Conservation (phyloP, 345 rosid species). For the Cardamine occulta region DNA sequence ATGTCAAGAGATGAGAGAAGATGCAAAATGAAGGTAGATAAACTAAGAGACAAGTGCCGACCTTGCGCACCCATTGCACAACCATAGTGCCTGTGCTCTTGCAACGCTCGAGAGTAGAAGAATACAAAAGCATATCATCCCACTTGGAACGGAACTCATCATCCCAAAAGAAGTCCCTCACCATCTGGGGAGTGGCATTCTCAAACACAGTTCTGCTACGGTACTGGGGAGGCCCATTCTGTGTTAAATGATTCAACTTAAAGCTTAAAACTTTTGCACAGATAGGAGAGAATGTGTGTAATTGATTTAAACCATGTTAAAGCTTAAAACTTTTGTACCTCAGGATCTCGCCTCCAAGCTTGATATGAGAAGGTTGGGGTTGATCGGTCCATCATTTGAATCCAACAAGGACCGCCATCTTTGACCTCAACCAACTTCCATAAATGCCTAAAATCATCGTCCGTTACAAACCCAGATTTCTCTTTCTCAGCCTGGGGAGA, state of each 20-base stretch:
- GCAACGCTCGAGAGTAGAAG: conserved; percentile 70
- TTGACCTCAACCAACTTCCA: conserved; percentile 77
- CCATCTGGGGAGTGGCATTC: conserved; percentile 84
- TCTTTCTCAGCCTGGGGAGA: too few species aligned
- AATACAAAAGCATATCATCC: conserved; percentile 84
- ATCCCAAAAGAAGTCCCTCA: conserved; percentile 98
- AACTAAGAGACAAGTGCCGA: conserved; percentile 32
- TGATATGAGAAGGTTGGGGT: conserved; percentile 68
- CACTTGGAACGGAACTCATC: conserved; percentile 79
- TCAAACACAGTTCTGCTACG: conserved; percentile 86
- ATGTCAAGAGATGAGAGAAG: too few species aligned
- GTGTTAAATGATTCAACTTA: too few species aligned
- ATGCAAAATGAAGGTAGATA: too few species aligned
- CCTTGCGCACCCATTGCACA: conserved; percentile 97
- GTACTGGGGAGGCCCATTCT: conserved; percentile 90
- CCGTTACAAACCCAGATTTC: conserved; percentile 51
- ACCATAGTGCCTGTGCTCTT: conserved; percentile 75
- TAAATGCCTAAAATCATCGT: conserved; percentile 71
- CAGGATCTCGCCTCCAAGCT: conserved; percentile 98
- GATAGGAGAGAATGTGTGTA: too few species aligned
- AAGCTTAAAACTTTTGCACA: too few species aligned
- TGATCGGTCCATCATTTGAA: conserved; percentile 94
- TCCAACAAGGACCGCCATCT: conserved; percentile 96
- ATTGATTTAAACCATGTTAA: too few species aligned
- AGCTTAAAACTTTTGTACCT: too few species aligned